phyloP scores from a whole-genome alignment of 345 rosid genomes.

The Aegle marmelos region DNA sequence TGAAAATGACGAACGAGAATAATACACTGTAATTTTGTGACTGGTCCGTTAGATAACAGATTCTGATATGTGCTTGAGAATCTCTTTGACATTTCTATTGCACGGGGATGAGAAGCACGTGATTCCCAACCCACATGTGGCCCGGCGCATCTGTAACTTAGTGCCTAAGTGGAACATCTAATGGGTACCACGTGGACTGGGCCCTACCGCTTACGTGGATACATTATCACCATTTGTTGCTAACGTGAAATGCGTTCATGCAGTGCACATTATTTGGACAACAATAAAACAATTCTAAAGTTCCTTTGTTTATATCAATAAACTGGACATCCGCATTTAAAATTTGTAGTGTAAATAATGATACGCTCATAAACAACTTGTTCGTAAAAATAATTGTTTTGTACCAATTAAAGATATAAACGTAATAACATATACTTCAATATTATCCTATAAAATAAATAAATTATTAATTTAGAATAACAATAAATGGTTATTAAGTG shows the following conservation, averaged over 20 bases:
- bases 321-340: too few relatives aligned
- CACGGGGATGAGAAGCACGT: constrained; percentile 16
- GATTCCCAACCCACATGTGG: constrained; percentile 5
- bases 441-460: too few relatives aligned
- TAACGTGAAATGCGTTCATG: neutral
- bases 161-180: neutral
- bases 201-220: neutral
- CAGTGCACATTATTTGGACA: neutral
- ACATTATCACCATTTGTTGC: neutral
- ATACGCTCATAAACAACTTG: too few relatives aligned
- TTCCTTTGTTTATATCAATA: too few relatives aligned
- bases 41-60: neutral
- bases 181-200: neutral
- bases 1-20: neutral
- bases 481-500: too few relatives aligned
- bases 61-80: neutral
- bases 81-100: neutral
- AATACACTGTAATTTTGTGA: neutral
- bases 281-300: too few relatives aligned
- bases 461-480: too few relatives aligned
- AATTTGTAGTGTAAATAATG: too few relatives aligned
- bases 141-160: neutral
- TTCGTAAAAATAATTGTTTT: too few relatives aligned
- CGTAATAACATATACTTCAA: too few relatives aligned
- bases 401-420: too few relatives aligned